Percentiles rank a stretch among this genome's conserved stretches.
Evolutionary conservation across 1,284 basidiomycete genomes (phyloP).

Genomic region (Takashimella koratensis): DNA sequence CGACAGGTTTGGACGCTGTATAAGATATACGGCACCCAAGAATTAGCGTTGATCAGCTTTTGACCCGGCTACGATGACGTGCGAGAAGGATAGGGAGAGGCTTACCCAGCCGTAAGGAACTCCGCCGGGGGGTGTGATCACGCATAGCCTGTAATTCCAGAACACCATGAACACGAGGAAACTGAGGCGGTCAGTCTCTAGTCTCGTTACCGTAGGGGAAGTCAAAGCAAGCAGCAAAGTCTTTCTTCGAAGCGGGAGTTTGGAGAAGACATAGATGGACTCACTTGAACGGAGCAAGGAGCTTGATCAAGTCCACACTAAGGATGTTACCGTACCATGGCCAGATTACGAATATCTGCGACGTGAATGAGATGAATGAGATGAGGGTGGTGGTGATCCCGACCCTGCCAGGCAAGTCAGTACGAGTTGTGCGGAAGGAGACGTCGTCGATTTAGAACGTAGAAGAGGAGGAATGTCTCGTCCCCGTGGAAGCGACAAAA

Average conservation of each 20-base stretch:
- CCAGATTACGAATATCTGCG: constrained; percentile 86
- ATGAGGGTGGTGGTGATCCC: constrained; percentile 69
- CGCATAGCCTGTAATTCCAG: constrained; percentile 82
- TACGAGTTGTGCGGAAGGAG: background rate
- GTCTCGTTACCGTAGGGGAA: no score
- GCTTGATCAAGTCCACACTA: constrained; percentile 64
- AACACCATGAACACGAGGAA: constrained; percentile 69
- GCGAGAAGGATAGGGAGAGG: constrained; percentile 15
- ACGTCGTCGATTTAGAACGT: no score
- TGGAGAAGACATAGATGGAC: no score
- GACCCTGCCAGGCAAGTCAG: constrained; percentile 41
- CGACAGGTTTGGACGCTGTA: constrained; percentile 68
- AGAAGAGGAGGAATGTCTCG: background rate
- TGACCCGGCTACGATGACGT: no score
- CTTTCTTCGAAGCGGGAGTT: no score
- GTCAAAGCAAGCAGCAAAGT: no score
- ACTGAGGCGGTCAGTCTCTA: constrained; percentile 51
- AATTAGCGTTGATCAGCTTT: no score
- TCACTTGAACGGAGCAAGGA: constrained; percentile 86
- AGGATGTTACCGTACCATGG: constrained; percentile 77
- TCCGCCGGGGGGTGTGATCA: constrained; percentile 74
- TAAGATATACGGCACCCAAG: background rate
- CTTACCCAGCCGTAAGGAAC: constrained; percentile 77
- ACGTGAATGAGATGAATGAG: constrained; percentile 79
- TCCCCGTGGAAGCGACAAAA: no score